phyloP scores from a whole-genome alignment of 2,329 filamentous ascomycete genomes.

The Corynespora cassiicola region DNA sequence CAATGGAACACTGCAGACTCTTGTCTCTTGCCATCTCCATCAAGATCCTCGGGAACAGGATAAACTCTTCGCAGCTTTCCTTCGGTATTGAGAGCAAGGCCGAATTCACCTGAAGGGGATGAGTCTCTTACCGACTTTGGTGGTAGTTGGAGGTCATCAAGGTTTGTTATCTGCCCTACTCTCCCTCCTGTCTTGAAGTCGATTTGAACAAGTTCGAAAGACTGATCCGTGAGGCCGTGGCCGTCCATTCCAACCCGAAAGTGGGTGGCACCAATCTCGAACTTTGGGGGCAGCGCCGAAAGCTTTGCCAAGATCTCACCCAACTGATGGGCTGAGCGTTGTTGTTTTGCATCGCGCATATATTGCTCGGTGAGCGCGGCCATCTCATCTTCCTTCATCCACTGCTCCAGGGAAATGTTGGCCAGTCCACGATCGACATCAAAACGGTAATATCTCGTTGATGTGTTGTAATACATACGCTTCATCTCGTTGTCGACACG shows the following conservation, averaged over 20 bases:
- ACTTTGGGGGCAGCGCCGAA: slow-evolving; percentile 41
- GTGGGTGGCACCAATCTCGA: slow-evolving; percentile 38
- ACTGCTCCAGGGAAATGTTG: slow-evolving; percentile 47
- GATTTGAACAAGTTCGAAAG: slow-evolving; percentile 40
- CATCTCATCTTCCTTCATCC: slow-evolving; percentile 51
- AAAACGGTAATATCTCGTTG: slow-evolving; percentile 47
- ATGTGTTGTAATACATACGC: slow-evolving; percentile 45
- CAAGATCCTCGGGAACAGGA: slow-evolving; percentile 44
- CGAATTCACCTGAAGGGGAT: slow-evolving; percentile 39
- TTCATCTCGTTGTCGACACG: slow-evolving; percentile 50
- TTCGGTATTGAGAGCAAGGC: slow-evolving; percentile 31
- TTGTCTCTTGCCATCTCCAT: slow-evolving; percentile 41
- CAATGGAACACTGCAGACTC: slow-evolving; percentile 46
- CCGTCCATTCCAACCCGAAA: slow-evolving; percentile 43
- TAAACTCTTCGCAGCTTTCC: slow-evolving; percentile 38
- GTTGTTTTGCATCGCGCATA: slow-evolving; percentile 44
- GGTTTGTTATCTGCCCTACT: slow-evolving; percentile 24
- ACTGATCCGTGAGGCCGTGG: slow-evolving; percentile 32
- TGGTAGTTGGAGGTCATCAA: slow-evolving; percentile 30
- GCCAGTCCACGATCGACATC: slow-evolving; percentile 49
- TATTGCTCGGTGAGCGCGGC: slow-evolving; percentile 47
- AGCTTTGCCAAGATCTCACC: slow-evolving; percentile 45
- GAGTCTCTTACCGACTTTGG: too few relatives aligned
- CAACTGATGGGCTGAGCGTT: slow-evolving; percentile 34
- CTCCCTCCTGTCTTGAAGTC: slow-evolving; percentile 48